Conservation (phyloP, 1,284 basidiomycete species). For the Pseudozyma pruni region DNA sequence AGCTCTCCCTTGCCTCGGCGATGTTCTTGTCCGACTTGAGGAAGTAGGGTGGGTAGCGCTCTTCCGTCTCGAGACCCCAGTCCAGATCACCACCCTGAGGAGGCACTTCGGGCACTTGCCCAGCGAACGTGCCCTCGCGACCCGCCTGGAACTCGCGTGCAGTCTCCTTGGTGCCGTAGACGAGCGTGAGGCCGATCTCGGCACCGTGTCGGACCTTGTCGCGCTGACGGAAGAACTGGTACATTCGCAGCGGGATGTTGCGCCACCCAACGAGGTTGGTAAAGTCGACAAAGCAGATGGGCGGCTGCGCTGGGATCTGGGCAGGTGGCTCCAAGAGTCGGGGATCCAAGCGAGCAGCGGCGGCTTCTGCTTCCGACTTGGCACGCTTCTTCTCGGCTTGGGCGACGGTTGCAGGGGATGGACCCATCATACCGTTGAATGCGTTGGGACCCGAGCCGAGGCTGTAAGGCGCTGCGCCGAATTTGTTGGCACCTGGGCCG, state of each 20-base stretch:
- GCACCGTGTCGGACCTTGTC: constrained; percentile 80
- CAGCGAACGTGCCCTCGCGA: constrained; percentile 18
- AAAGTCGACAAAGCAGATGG: constrained; percentile 88
- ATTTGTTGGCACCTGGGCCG: constrained; percentile 13
- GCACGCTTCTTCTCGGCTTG: constrained; percentile 38
- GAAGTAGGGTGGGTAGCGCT: constrained; percentile 77
- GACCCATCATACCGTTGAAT: constrained; percentile 37
- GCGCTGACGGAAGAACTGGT: constrained; percentile 92
- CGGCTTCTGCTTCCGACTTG: constrained; percentile 38
- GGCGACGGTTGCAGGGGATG: constrained; percentile 36
- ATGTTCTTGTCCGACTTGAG: constrained; percentile 75
- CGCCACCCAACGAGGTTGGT: constrained; percentile 84
- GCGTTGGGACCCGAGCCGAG: constrained; percentile 34
- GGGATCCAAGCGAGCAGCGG: constrained; percentile 55
- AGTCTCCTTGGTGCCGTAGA: constrained; percentile 71
- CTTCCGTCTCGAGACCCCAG: constrained; percentile 78
- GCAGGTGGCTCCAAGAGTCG: constrained; percentile 71
- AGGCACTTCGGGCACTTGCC: constrained; percentile 35
- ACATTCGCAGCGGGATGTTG: constrained; percentile 88
- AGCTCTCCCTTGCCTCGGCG: constrained; percentile 77
- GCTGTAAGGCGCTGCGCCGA: constrained; percentile 28
- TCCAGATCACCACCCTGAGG: constrained; percentile 74
- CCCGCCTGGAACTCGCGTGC: constrained; percentile 74
- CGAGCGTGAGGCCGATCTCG: constrained; percentile 81
- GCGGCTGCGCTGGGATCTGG: constrained; percentile 79